These are phyloP conservation scores for Cystobasidium slooffiae DNA, from an alignment of 1,284 basidiomycete genomes.

Conservation along the genomic window DNA sequence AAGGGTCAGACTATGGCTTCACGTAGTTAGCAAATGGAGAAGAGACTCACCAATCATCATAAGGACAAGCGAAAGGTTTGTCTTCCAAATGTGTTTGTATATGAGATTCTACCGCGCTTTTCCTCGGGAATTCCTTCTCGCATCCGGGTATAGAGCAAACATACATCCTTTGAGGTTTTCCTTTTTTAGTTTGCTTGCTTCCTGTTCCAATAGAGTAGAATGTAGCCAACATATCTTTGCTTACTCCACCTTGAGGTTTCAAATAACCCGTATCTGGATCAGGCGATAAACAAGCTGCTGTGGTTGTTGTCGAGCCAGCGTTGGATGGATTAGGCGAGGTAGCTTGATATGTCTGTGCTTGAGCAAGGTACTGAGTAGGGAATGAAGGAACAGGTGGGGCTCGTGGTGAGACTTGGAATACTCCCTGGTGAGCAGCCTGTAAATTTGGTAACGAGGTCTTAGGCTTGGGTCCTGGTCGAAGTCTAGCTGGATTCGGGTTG, in stretches of 20 bases:
- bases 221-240: conserved; percentile 40
- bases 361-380: conserved; percentile 11
- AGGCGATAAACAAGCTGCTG: conserved; percentile 20
- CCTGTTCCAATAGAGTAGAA: conserved; percentile 33
- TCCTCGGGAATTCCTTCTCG: conserved; percentile 59
- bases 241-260: conserved; percentile 15
- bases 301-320: not conserved
- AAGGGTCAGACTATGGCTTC: not conserved
- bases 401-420: conserved; percentile 30
- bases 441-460: conserved; percentile 40
- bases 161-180: conserved; percentile 52
- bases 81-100: conserved; percentile 62
- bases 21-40: not conserved
- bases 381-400: conserved; percentile 42
- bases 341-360: not conserved
- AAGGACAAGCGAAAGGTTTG: conserved; percentile 60
- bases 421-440: conserved; percentile 35
- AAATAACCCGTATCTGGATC: conserved; percentile 30
- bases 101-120: conserved; percentile 60
- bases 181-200: conserved; percentile 41
- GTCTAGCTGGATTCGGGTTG: conserved; percentile 32
- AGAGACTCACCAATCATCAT: conserved; percentile 55
- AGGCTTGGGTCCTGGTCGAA: conserved; percentile 35
- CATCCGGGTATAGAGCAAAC: conserved; percentile 59
- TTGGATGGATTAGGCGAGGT: conserved; percentile 19